Conservation (phyloP, 2,329 filamentous ascomycete species). For the Coniochaeta ligniaria region DNA sequence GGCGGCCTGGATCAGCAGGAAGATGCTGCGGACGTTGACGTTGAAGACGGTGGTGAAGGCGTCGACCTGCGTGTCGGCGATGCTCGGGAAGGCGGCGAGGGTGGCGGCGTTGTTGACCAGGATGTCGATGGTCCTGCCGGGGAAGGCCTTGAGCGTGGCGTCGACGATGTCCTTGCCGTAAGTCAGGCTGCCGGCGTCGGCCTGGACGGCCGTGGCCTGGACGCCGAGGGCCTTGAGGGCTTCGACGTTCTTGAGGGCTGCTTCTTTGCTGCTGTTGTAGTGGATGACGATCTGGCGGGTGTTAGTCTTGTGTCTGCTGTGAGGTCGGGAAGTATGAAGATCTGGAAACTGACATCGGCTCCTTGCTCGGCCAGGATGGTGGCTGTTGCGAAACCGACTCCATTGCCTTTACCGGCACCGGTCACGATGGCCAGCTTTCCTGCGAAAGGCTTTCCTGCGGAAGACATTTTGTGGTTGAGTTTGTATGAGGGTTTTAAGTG, state of each 20-base stretch:
- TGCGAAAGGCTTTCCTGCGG: constrained; percentile 1
- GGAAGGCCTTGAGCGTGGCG: constrained; percentile 7
- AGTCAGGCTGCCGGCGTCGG: constrained; percentile 7
- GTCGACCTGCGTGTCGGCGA: constrained; percentile 4
- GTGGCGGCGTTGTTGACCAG: constrained; percentile 12
- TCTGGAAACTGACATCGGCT: constrained; percentile 5
- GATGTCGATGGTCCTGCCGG: constrained; percentile 9
- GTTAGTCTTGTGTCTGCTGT: background rate
- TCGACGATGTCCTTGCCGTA: constrained; percentile 9
- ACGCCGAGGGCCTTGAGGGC: constrained; percentile 6
- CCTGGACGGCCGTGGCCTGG: constrained; percentile 6
- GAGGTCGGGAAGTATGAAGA: background rate
- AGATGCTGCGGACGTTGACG: constrained; percentile 11
- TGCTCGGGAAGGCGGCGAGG: background rate
- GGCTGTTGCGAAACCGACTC: constrained; percentile 11
- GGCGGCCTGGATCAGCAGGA: constrained; percentile 12
- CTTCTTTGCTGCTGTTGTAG: constrained; percentile 10
- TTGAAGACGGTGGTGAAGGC: constrained; percentile 9
- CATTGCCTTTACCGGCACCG: constrained; percentile 11
- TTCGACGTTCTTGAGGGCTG: constrained; percentile 6
- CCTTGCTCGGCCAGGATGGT: constrained; percentile 8
- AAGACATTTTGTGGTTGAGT: background rate
- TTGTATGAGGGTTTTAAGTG: background rate
- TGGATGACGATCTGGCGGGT: constrained; percentile 7
- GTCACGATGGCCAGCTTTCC: constrained; percentile 13